phyloP scores from a whole-genome alignment of 2,329 filamentous ascomycete species.

The Tolypocladium tundrense region DNA sequence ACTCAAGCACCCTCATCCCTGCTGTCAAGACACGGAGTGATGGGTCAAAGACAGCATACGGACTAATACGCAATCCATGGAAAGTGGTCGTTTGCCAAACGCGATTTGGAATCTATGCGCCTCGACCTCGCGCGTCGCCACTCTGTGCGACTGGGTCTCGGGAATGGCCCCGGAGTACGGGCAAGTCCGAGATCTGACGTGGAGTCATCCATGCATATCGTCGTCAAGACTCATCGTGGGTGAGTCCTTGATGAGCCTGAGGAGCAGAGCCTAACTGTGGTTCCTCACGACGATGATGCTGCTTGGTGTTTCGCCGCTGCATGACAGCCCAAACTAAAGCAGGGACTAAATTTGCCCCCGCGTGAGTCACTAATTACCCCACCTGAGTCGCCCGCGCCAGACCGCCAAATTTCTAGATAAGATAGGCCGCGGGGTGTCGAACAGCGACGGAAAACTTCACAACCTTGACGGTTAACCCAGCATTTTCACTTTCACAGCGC shows the following conservation, averaged over 20 bases:
- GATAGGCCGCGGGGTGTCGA: neutral
- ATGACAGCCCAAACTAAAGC: neutral
- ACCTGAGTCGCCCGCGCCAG: neutral
- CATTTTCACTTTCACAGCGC: neutral
- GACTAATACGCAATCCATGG: neutral
- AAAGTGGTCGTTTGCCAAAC: too few species aligned
- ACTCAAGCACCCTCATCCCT: neutral
- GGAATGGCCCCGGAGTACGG: neutral
- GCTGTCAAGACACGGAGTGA: neutral
- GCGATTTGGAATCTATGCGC: too few species aligned
- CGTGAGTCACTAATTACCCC: neutral
- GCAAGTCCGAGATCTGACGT: neutral
- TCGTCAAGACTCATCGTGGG: neutral
- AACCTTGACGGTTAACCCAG: neutral
- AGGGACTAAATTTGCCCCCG: neutral
- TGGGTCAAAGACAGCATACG: neutral
- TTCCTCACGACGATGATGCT: neutral
- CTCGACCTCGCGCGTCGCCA: neutral
- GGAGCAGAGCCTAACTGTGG: neutral
- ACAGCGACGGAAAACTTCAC: neutral
- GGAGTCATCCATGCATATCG: neutral
- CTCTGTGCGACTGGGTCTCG: neutral
- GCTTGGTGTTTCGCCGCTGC: neutral
- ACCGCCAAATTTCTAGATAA: slow-evolving; percentile 2
- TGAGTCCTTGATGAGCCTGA: neutral